A percentile compares a stretch with the other conserved stretches of the same genome.
These are phyloP conservation scores for Sambucus nigra DNA, from an alignment of 129 eudicot species.

Conservation along the genomic window DNA sequence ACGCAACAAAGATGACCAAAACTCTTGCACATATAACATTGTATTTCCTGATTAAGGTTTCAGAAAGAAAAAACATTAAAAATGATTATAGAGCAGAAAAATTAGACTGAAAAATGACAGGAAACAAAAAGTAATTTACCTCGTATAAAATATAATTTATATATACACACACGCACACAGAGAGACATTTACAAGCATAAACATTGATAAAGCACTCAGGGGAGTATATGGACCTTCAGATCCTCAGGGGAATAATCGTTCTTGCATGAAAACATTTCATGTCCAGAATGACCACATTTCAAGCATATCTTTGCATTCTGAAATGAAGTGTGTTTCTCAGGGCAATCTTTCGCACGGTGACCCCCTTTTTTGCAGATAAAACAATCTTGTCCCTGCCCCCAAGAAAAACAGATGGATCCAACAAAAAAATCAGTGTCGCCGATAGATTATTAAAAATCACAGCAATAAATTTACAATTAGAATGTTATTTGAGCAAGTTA, in stretches of 20 bases:
- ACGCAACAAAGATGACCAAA: constrained; percentile 91
- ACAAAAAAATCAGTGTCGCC: background rate
- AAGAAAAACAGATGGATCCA: constrained; percentile 5
- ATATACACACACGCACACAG: constrained; percentile 9
- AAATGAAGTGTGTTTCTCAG: constrained; percentile 38
- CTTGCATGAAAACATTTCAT: constrained; percentile 71
- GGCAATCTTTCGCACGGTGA: constrained; percentile 94
- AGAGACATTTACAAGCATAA: background rate
- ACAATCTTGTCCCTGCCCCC: constrained; percentile 64
- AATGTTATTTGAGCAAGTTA: background rate
- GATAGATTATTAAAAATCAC: background rate
- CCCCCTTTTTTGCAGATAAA: constrained; percentile 82
- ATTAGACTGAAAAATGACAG: background rate
- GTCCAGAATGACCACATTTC: constrained; percentile 88
- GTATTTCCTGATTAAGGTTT: constrained; percentile 50
- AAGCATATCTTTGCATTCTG: constrained; percentile 46
- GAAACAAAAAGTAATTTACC: too few relatives aligned
- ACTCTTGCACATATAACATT: constrained; percentile 72
- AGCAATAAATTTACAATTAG: background rate
- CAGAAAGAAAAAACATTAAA: background rate
- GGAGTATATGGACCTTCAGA: constrained; percentile 51
- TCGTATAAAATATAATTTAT: background rate
- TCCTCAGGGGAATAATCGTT: constrained; percentile 58
- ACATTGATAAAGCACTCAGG: background rate
- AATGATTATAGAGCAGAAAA: constrained; percentile 1